Evolutionary conservation across 2,329 filamentous ascomycete species (phyloP).

Genomic region (Colletotrichum sp.): DNA sequence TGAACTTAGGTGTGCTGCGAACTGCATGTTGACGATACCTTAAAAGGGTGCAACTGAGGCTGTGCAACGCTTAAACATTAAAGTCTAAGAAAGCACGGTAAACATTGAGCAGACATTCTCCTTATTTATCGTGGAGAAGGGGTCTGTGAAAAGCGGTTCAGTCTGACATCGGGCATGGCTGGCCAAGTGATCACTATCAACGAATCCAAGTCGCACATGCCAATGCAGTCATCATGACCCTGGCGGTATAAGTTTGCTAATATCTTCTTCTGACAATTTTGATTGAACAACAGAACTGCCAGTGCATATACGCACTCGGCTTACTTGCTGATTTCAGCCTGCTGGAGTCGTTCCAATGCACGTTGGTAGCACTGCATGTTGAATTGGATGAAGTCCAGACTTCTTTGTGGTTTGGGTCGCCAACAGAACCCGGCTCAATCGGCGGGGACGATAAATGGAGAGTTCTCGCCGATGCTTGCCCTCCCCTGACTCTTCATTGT

Average conservation of each 20-base stretch:
- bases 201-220: too few relatives aligned
- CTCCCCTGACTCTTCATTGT: neutral
- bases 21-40: too few relatives aligned
- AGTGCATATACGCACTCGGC: neutral
- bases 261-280: neutral
- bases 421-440: neutral
- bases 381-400: neutral
- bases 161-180: too few relatives aligned
- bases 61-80: too few relatives aligned
- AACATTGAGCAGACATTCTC: too few relatives aligned
- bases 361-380: neutral
- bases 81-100: too few relatives aligned
- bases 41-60: too few relatives aligned
- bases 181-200: too few relatives aligned
- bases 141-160: too few relatives aligned
- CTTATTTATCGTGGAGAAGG: too few relatives aligned
- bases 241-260: neutral
- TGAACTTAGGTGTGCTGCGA: neutral
- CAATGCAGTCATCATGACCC: too few relatives aligned
- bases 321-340: neutral
- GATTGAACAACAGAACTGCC: neutral
- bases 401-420: neutral
- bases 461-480: neutral
- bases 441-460: neutral
- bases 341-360: neutral